These are phyloP conservation scores for Periconia digitata DNA, from an alignment of 2,329 filamentous ascomycete species.

Conservation along the genomic window DNA sequence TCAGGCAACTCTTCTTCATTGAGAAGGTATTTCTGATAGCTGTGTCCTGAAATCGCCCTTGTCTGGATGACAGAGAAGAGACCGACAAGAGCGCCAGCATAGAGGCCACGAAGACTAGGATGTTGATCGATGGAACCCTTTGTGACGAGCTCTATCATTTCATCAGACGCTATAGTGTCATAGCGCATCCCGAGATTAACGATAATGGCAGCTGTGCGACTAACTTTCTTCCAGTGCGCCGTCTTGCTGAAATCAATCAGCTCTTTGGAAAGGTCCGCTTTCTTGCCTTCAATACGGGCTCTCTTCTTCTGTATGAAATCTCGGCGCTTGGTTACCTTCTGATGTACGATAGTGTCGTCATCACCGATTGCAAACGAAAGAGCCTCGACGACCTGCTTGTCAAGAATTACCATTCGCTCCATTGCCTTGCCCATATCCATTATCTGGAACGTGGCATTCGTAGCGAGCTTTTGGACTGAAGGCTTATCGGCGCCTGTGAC, in stretches of 20 bases:
- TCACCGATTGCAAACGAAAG: conserved; percentile 52
- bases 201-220: conserved; percentile 84
- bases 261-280: conserved; percentile 77
- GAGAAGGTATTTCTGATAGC: conserved; percentile 82
- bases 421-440: conserved; percentile 90
- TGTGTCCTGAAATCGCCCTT: conserved; percentile 80
- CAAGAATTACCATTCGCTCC: conserved; percentile 81
- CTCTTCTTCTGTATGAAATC: conserved; percentile 75
- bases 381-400: conserved; percentile 68
- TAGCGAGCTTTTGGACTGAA: conserved; percentile 87
- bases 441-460: conserved; percentile 78
- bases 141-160: conserved; percentile 81
- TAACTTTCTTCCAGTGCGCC: conserved; percentile 96
- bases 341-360: conserved; percentile 60
- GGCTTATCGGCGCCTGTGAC: conserved; percentile 89
- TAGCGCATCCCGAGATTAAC: conserved; percentile 91
- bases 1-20: conserved; percentile 78
- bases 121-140: conserved; percentile 87
- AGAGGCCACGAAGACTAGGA: conserved; percentile 79
- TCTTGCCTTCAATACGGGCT: conserved; percentile 77
- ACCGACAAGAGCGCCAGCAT: conserved; percentile 75
- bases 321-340: conserved; percentile 66
- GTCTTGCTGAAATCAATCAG: conserved; percentile 74
- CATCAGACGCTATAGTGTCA: conserved; percentile 77
- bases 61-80: conserved; percentile 84